Evolutionary conservation across 805 yeast genomes (phyloP).

Genomic region (Starmerella kuoi): DNA sequence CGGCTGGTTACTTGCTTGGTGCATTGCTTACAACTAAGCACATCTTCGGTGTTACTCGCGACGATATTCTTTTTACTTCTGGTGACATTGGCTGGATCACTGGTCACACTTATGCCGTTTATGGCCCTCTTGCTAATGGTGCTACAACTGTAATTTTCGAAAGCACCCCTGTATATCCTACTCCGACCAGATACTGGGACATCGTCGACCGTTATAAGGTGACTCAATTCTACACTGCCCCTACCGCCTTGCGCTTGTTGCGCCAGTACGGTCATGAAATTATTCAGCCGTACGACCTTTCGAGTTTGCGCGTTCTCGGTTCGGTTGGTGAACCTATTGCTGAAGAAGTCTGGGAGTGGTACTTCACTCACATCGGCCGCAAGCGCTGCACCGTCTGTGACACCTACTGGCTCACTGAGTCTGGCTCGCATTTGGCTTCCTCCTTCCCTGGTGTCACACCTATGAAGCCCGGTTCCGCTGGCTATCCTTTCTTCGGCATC

Average conservation of each 20-base stretch:
- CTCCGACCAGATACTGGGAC: conserved; percentile 92
- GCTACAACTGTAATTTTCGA: conserved; percentile 88
- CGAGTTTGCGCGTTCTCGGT: conserved; percentile 83
- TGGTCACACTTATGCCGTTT: conserved; percentile 90
- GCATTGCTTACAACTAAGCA: conserved; percentile 86
- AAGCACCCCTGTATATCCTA: conserved; percentile 96
- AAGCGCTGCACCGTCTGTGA: conserved; percentile 82
- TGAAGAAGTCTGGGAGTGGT: conserved; percentile 98
- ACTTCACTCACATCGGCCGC: conserved; percentile 82
- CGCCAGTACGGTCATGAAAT: conserved; percentile 78
- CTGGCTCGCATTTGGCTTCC: conserved; percentile 89
- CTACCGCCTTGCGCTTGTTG: conserved; percentile 89
- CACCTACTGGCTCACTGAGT: conserved; percentile 98
- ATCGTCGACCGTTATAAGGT: conserved; percentile 84
- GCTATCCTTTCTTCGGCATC: conserved; percentile 92
- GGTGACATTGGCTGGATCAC: conserved; percentile 99
- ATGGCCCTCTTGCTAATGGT: conserved; percentile 84
- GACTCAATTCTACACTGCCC: conserved; percentile 95
- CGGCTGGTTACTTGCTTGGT: conserved; percentile 89
- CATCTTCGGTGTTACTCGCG: conserved; percentile 82
- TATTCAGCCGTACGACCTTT: conserved; percentile 69
- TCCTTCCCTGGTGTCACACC: conserved; percentile 92
- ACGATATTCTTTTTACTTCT: conserved; percentile 85
- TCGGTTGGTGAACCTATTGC: conserved; percentile 99
- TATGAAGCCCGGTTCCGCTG: conserved; percentile 94